Conservation (phyloP, 441 rosid species). For the Pelargonium australe region DNA sequence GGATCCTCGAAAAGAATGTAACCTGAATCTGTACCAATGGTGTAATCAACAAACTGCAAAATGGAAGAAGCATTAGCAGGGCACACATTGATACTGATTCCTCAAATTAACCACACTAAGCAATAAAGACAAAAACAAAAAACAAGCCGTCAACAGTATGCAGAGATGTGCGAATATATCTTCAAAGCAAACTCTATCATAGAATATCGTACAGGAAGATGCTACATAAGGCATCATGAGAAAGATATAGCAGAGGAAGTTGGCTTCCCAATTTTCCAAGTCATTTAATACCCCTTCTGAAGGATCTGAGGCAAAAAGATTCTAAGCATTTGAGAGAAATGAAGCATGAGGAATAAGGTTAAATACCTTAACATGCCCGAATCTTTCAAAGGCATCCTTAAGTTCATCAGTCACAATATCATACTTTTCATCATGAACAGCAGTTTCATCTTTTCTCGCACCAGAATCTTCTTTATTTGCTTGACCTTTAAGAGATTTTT, state of each 20-base stretch:
- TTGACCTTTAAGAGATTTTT: not conserved
- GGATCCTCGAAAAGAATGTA: slow-evolving; percentile 38
- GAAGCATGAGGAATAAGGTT: not conserved
- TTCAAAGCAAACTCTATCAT: not conserved
- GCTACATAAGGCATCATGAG: not conserved
- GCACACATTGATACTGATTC: not conserved
- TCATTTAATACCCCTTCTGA: not conserved
- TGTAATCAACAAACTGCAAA: slow-evolving; percentile 35
- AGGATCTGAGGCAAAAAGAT: not conserved
- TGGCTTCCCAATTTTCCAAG: not conserved
- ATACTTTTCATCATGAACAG: not conserved
- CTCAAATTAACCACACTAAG: not conserved
- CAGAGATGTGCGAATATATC: not conserved
- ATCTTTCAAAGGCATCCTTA: slow-evolving; percentile 5
- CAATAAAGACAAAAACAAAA: slow-evolving; percentile 6
- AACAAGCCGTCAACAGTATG: not conserved
- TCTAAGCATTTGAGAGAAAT: not conserved
- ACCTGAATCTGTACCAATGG: slow-evolving; percentile 37
- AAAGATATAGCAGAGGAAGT: not conserved
- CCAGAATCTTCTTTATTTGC: not conserved
- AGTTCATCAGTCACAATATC: not conserved
- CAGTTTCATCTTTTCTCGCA: not conserved
- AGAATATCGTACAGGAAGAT: not conserved
- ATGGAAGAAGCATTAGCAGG: slow-evolving; percentile 2
- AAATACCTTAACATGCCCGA: slow-evolving; percentile 3